Base-by-base conservation (phyloP, 2,329 filamentous ascomycete species). In the Blastomyces gilchristii region DNA sequence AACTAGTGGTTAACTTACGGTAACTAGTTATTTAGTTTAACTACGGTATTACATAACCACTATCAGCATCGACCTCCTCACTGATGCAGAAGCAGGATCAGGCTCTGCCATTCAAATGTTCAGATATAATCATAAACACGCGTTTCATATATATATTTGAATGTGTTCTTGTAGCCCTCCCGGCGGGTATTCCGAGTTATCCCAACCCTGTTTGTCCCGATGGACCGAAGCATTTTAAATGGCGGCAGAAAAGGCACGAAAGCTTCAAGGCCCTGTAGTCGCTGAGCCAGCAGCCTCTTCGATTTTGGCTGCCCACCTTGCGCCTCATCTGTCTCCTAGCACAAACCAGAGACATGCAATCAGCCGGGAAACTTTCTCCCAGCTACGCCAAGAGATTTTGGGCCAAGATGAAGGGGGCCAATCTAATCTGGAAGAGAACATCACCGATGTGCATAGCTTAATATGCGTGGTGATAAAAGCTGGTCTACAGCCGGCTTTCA, bases 231-330 rank as follows among this genome's bases (percentile, higher is more conserved):
- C 18, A 9, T 59, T n/a, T 25, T 50, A n/a, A 59, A 59, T 47
- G 41, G 43, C 39, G 5, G 43, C 16, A 34, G 43, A 49, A 28
- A 59, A 50, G 41, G 22, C 58, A 59, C 59, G 16, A 41, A 39
- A 22, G 14, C 61, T 41, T 25, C 54, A 57, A 41, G 37, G 52
- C 16, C 50, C 25, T 37, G 43, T 18, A 67, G 64, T 64, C 52
- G 63, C 67, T 62, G 74, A 75, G 64, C 71, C 74, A 34, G 69
- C 74, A 34, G 69, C 73, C 41, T 88, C 91, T 14, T 96, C 92
- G 18, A 95, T 91, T 11, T 82, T 96, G 70, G 91, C 92, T 61
- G 90, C 90, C 14, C 90, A 95, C 74, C 86, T 97, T 63, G 90
- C 94, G 67, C 87, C 90, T 72, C 90, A 90, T 72, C 86, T 91